Conservation (phyloP, 331 rosid genomes). For the Quercus tomentella region DNA sequence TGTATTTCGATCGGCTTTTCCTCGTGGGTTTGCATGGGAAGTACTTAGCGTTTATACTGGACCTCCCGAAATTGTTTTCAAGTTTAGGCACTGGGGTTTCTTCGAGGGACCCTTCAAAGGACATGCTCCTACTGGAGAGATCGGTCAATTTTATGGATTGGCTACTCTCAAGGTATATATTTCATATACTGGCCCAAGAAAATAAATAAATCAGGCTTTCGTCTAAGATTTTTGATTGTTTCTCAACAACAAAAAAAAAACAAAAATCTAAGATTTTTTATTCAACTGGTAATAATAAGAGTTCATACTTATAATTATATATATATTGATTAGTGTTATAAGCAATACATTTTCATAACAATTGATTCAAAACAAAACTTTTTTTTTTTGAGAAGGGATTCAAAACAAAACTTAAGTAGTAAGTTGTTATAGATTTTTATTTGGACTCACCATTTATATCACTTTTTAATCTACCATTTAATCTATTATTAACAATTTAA, state of each 20-base stretch:
- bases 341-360: too few relatives aligned
- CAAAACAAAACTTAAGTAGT: too few relatives aligned
- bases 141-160: slow-evolving; percentile 59
- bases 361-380: too few relatives aligned
- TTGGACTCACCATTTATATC: too few relatives aligned
- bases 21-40: slow-evolving; percentile 89
- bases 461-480: too few relatives aligned
- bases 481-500: too few relatives aligned
- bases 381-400: too few relatives aligned
- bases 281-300: not conserved
- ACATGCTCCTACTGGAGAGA: slow-evolving; percentile 51
- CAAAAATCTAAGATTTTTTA: too few relatives aligned
- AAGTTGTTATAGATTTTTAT: too few relatives aligned
- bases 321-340: too few relatives aligned
- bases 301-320: too few relatives aligned
- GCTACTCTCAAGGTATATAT: slow-evolving; percentile 57
- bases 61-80: slow-evolving; percentile 65
- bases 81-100: slow-evolving; percentile 81
- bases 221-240: not conserved
- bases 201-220: not conserved
- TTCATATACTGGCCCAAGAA: not conserved
- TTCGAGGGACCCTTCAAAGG: slow-evolving; percentile 71
- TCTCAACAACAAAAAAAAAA: too few relatives aligned
- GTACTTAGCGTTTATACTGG: slow-evolving; percentile 54
- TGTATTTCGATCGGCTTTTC: slow-evolving; percentile 50